Conservation (phyloP, 179 eudicot genomes). For the Camellia oleifera region DNA sequence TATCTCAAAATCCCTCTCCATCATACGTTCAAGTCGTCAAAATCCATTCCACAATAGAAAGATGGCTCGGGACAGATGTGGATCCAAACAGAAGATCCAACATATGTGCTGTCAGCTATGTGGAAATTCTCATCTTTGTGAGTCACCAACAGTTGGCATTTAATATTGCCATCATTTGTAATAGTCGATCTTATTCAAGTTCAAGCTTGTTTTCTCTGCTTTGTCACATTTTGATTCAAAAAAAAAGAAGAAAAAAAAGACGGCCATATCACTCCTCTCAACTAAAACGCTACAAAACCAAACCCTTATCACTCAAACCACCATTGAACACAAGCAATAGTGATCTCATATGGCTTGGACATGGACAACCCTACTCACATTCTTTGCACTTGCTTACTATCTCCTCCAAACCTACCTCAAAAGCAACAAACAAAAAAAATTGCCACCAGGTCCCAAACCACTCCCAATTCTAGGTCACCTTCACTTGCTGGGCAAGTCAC, state of each 20-base stretch:
- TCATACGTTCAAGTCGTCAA: too few relatives aligned
- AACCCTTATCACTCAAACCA: neutral
- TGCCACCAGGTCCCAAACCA: slow-evolving; percentile 42
- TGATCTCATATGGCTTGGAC: slow-evolving; percentile 4
- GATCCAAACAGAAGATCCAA: too few relatives aligned
- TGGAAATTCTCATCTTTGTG: too few relatives aligned
- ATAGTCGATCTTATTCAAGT: neutral
- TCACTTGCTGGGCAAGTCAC: slow-evolving; percentile 34
- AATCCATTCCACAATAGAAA: too few relatives aligned
- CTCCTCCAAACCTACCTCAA: neutral
- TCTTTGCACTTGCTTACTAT: slow-evolving; percentile 3
- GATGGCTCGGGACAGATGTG: too few relatives aligned
- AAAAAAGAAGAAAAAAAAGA: too few relatives aligned
- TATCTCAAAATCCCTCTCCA: too few relatives aligned
- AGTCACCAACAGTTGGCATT: too few relatives aligned
- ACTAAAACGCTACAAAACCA: too few relatives aligned
- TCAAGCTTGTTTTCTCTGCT: neutral
- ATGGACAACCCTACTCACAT: neutral
- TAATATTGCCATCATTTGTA: neutral
- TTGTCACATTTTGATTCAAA: neutral
- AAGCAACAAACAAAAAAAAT: slow-evolving; percentile 13
- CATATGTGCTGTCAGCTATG: too few relatives aligned
- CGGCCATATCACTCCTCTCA: too few relatives aligned
- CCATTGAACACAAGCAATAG: too few relatives aligned
- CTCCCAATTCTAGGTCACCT: slow-evolving; percentile 44